These are phyloP conservation scores for Naumovozyma dairenensis DNA, from an alignment of 805 yeast genomes.

Conservation along the genomic window DNA sequence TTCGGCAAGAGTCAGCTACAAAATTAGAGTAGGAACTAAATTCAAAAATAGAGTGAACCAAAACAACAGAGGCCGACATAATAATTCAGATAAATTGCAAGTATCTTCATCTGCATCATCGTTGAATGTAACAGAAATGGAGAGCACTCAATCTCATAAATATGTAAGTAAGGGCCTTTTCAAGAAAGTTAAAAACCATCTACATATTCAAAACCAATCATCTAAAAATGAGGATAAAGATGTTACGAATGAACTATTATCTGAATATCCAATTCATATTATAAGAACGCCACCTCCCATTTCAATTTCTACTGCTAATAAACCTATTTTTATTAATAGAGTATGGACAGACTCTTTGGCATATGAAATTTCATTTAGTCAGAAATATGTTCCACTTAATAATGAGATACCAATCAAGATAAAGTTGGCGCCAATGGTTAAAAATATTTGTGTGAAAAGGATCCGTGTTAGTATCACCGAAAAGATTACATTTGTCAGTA, in stretches of 20 bases:
- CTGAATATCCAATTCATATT: slow-evolving; percentile 28
- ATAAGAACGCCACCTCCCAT: slow-evolving; percentile 36
- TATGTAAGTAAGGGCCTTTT: slow-evolving; percentile 11
- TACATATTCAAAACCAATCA: slow-evolving; percentile 11
- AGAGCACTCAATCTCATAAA: slow-evolving; percentile 6
- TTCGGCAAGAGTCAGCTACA: slow-evolving; percentile 23
- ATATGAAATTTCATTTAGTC: slow-evolving; percentile 64
- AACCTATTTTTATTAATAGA: slow-evolving; percentile 68
- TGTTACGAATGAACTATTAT: slow-evolving; percentile 11
- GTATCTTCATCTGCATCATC: slow-evolving; percentile 2
- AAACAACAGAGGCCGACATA: too few relatives aligned
- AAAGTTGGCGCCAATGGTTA: slow-evolving; percentile 57
- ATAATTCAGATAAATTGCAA: background rate
- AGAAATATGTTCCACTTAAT: slow-evolving; percentile 58
- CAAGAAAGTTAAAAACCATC: slow-evolving; percentile 20
- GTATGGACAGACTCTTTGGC: slow-evolving; percentile 66
- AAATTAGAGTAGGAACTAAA: slow-evolving; percentile 13
- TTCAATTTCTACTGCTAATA: slow-evolving; percentile 40
- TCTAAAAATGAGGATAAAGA: slow-evolving; percentile 1
- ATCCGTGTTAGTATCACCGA: slow-evolving; percentile 60
- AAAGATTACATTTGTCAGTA: slow-evolving; percentile 53
- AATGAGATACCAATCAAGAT: slow-evolving; percentile 50
- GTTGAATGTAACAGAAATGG: slow-evolving; percentile 8
- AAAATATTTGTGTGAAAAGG: slow-evolving; percentile 53
- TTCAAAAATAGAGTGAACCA: too few relatives aligned